phyloP scores from a whole-genome alignment of 139 green algal genomes.

The Chlorella sp. region DNA sequence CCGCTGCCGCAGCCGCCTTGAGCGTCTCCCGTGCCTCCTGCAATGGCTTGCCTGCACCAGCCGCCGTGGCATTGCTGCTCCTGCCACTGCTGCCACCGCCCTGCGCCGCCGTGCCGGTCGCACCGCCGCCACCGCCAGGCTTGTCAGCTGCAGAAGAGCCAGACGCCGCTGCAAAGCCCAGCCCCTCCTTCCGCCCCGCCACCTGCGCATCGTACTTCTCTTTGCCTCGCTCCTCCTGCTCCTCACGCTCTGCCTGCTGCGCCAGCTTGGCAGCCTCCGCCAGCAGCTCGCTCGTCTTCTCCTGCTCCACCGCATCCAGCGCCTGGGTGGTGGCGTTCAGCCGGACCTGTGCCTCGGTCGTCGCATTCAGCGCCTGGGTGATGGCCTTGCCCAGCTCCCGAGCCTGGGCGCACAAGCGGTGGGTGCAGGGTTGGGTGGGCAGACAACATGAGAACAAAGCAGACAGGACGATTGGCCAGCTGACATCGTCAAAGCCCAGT shows the following conservation, averaged over 20 bases:
- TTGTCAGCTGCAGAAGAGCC: neutral
- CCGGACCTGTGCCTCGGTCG: conserved; percentile 23
- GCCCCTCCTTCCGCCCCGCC: conserved; percentile 12
- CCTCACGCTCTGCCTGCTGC: conserved; percentile 28
- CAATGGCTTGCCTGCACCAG: neutral
- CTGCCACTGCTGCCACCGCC: neutral
- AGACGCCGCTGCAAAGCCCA: neutral
- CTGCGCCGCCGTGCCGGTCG: too few species aligned
- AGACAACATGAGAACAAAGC: too few species aligned
- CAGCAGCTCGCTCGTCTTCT: conserved; percentile 47
- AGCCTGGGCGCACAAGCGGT: neutral
- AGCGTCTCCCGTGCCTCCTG: conserved; percentile 18
- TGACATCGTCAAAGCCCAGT: too few species aligned
- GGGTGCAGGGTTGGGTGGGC: neutral
- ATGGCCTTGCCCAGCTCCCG: conserved; percentile 29
- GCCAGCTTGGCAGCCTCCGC: conserved; percentile 36
- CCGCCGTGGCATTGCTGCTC: neutral
- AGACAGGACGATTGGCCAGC: too few species aligned
- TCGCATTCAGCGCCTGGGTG: conserved; percentile 41
- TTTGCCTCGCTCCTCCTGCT: neutral
- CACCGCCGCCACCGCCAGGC: neutral
- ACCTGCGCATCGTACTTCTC: neutral
- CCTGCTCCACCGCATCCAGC: conserved; percentile 42
- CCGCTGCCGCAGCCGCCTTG: conserved; percentile 6
- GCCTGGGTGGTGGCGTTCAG: conserved; percentile 40